phyloP scores from a whole-genome alignment of 192 early-diverging fungal genomes.

The Radiomyces spectabilis region DNA sequence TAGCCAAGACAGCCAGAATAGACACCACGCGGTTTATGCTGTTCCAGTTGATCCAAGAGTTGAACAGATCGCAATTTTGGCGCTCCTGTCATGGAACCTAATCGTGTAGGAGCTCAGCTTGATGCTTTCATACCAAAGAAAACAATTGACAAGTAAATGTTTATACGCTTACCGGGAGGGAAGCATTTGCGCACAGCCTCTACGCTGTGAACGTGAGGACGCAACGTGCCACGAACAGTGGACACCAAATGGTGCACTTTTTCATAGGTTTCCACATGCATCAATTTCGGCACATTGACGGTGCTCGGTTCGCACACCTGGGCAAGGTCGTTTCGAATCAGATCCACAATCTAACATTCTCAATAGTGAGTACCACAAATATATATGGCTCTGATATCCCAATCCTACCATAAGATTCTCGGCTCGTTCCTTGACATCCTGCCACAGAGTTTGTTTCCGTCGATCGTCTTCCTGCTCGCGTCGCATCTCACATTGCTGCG shows the following conservation, averaged over 20 bases:
- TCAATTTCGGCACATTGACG: conserved; percentile 75
- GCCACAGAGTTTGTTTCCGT: conserved; percentile 39
- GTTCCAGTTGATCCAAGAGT: conserved; percentile 70
- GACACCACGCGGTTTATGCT: conserved; percentile 58
- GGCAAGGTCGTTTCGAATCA: conserved; percentile 90
- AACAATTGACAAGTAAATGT: not conserved
- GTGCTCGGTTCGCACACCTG: conserved; percentile 55
- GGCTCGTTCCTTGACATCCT: conserved; percentile 82
- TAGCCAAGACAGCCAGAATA: conserved; percentile 93
- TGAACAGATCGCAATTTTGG: conserved; percentile 84
- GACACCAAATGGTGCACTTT: conserved; percentile 91
- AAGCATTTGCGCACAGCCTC: conserved; percentile 73
- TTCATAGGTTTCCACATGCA: conserved; percentile 85
- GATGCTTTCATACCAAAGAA: too few species aligned
- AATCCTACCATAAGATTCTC: conserved; percentile 94
- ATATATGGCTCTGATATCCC: too few species aligned
- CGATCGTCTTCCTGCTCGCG: conserved; percentile 27
- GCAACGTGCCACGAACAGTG: conserved; percentile 65
- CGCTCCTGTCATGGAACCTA: conserved; percentile 95
- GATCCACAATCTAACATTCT: conserved; percentile 85
- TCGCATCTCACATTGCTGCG: conserved; percentile 22
- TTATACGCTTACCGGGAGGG: conserved; percentile 63
- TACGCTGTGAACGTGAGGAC: conserved; percentile 51
- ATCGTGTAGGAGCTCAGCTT: not conserved
- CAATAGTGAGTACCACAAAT: too few species aligned